phyloP scores from a whole-genome alignment of 805 yeast species.

The Peterozyma toletana region DNA sequence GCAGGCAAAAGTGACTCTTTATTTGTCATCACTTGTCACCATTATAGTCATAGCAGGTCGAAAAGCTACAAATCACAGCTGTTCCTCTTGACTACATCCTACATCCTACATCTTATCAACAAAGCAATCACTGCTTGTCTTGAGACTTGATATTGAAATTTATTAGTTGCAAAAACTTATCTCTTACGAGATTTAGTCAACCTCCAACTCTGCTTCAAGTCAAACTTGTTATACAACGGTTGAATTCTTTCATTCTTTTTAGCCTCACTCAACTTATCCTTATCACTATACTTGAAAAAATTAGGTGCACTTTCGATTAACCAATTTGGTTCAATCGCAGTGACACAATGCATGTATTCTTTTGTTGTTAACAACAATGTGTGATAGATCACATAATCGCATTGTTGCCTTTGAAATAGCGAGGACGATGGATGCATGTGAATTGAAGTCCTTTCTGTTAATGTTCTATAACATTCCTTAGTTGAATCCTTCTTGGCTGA shows the following conservation, averaged over 20 bases:
- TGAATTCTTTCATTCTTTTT: conserved; percentile 60
- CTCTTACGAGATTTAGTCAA: conserved; percentile 35
- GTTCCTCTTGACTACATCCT: no score
- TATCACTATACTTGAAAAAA: conserved; percentile 61
- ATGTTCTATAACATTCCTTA: conserved; percentile 43
- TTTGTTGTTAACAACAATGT: conserved; percentile 74
- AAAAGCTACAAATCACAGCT: no score
- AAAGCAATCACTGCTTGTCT: no score
- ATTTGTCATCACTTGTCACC: no score
- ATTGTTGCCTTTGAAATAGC: conserved; percentile 40
- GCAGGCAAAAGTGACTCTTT: no score
- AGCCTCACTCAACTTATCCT: conserved; percentile 36
- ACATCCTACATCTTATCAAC: no score
- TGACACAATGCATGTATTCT: conserved; percentile 89
- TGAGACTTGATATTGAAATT: no score
- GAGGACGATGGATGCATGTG: conserved; percentile 84
- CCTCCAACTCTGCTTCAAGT: conserved; percentile 70
- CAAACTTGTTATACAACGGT: conserved; percentile 60
- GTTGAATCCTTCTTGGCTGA: conserved; percentile 60
- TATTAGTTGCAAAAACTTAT: no score
- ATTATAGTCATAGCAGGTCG: no score
- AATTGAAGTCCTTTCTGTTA: conserved; percentile 66
- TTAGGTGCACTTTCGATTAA: conserved; percentile 62
- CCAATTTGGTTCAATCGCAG: conserved; percentile 80
- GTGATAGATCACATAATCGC: conserved; percentile 79